Evolutionary conservation across 495 filamentous ascomycete species (phyloP).

Genomic region (Rostrohypoxylon terebratum): DNA sequence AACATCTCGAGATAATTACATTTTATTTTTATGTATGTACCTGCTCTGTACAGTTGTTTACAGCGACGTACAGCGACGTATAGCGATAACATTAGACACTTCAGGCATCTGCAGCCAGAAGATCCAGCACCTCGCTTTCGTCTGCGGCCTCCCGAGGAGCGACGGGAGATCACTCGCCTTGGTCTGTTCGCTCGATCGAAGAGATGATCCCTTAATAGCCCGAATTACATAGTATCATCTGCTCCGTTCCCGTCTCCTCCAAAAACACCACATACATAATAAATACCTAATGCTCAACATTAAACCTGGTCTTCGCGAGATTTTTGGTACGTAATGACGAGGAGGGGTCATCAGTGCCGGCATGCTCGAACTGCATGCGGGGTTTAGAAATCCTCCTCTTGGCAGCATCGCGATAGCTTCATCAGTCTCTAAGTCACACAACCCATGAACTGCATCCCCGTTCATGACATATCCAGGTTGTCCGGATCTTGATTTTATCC

Average conservation of each 20-base stretch:
- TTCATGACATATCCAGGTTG: neutral
- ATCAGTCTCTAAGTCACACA: slow-evolving; percentile 27
- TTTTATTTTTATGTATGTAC: slow-evolving; percentile 6
- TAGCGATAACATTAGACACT: slow-evolving; percentile 7
- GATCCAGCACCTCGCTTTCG: slow-evolving; percentile 11
- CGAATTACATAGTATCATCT: slow-evolving; percentile 1
- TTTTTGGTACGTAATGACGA: slow-evolving; percentile 16
- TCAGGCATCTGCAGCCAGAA: neutral
- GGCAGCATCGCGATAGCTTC: slow-evolving; percentile 38
- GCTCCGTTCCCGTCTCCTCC: slow-evolving; percentile 6
- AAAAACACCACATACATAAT: neutral
- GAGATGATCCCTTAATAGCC: slow-evolving; percentile 22
- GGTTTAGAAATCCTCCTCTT: slow-evolving; percentile 31
- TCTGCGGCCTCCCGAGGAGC: slow-evolving; percentile 7
- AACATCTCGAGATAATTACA: slow-evolving; percentile 25
- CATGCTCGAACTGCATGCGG: slow-evolving; percentile 27
- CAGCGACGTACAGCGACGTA: no score
- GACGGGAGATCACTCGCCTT: slow-evolving; percentile 34
- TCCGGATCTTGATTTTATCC: neutral
- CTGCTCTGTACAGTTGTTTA: neutral
- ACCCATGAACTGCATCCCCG: slow-evolving; percentile 11
- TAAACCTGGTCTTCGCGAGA: slow-evolving; percentile 18
- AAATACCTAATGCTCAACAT: no score
- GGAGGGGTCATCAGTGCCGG: slow-evolving; percentile 22
- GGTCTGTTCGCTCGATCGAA: slow-evolving; percentile 27